phyloP scores from a whole-genome alignment of 2,329 filamentous ascomycete genomes.

The Colletotrichum cordylinicola region DNA sequence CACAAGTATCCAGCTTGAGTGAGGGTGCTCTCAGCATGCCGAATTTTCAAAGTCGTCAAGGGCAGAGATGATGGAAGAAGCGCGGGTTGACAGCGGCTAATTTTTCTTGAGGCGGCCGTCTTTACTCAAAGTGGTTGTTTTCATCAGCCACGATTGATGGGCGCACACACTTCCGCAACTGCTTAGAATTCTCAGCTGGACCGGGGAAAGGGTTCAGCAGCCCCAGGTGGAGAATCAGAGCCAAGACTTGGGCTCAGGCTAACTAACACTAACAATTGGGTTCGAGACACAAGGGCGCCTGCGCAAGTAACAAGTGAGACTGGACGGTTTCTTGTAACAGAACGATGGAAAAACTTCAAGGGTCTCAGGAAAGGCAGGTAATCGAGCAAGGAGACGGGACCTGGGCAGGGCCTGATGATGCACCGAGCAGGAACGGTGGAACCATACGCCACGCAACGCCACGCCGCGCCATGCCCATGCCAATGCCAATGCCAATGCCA shows the following conservation, averaged over 20 bases:
- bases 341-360: neutral
- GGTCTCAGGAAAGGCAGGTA: neutral
- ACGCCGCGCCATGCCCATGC: neutral
- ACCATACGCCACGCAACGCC: neutral
- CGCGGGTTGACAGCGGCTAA: neutral
- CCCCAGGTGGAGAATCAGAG: neutral
- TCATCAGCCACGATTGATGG: neutral
- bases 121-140: neutral
- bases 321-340: neutral
- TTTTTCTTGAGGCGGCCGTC: neutral
- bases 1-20: neutral
- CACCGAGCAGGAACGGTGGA: neutral
- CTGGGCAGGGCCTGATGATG: no score
- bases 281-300: neutral
- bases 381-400: no score
- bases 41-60: neutral
- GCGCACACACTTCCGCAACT: neutral
- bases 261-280: neutral
- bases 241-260: neutral
- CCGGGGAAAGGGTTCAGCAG: neutral
- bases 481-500: no score
- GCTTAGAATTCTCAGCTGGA: conserved; percentile 1
- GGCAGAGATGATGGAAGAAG: neutral
- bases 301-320: neutral
- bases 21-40: neutral